Conservation (phyloP, 2,329 filamentous ascomycete genomes). For the Hypoxylon sp. region DNA sequence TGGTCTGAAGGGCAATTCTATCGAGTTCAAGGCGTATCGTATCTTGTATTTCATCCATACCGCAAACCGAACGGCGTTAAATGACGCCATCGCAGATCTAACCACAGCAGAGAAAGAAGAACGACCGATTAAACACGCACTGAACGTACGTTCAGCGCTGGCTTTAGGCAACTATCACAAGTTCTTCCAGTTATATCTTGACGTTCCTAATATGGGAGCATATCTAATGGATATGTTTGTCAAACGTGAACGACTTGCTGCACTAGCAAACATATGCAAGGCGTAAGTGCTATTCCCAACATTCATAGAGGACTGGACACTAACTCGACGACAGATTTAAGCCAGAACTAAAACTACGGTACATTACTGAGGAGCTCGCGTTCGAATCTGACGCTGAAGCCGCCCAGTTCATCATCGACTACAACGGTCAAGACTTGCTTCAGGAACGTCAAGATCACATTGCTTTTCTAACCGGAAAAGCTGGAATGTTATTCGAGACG, state of each 20-base stretch:
- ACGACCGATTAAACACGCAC: conserved; percentile 86
- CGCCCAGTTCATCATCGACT: conserved; percentile 88
- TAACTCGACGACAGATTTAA: conserved; percentile 82
- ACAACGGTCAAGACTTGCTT: conserved; percentile 81
- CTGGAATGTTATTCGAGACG: conserved; percentile 79
- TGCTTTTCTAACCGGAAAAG: conserved; percentile 81
- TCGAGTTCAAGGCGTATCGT: conserved; percentile 99
- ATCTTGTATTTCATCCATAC: conserved; percentile 99
- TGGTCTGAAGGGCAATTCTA: conserved; percentile 88
- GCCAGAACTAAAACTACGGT: conserved; percentile 88
- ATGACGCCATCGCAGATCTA: conserved; percentile 99
- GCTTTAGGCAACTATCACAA: conserved; percentile 97
- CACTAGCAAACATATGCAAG: conserved; percentile 93
- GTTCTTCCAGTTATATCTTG: conserved; percentile 96
- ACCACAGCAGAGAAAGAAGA: conserved; percentile 95
- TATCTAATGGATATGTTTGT: conserved; percentile 99
- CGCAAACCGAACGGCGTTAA: conserved; percentile 97
- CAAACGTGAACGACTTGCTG: conserved; percentile 89
- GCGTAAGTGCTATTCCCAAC: conserved; percentile 76
- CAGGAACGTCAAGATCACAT: conserved; percentile 83
- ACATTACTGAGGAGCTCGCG: conserved; percentile 94
- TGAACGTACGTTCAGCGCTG: conserved; percentile 90
- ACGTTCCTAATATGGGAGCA: conserved; percentile 95
- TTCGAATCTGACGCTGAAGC: conserved; percentile 95
- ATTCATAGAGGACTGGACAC: conserved; percentile 48